Conservation (phyloP, 805 yeast species). For the Cyberlindnera mississippiensis region DNA sequence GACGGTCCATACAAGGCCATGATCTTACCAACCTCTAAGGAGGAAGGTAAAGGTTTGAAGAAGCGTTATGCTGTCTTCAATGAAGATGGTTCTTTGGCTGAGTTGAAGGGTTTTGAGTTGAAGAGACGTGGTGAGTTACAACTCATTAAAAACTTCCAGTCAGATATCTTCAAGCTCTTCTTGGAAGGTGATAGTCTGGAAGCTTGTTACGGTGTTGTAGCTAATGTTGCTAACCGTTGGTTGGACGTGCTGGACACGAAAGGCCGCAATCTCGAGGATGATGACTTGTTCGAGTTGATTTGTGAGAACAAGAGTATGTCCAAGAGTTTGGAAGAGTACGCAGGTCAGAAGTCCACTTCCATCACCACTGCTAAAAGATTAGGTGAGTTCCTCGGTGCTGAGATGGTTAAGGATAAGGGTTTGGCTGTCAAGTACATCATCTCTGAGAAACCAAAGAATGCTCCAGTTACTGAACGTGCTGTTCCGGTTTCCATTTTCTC, state of each 20-base stretch:
- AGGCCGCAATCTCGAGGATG: slow-evolving; percentile 86
- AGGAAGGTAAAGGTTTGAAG: slow-evolving; percentile 94
- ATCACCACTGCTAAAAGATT: slow-evolving; percentile 92
- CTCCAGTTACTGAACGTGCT: slow-evolving; percentile 95
- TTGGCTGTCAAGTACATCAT: slow-evolving; percentile 92
- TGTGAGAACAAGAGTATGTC: slow-evolving; percentile 97
- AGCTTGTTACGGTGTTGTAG: slow-evolving; percentile 83
- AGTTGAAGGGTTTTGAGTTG: slow-evolving; percentile 92
- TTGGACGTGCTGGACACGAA: slow-evolving; percentile 85
- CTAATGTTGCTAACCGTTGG: slow-evolving; percentile 93
- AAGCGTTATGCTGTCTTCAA: slow-evolving; percentile 97
- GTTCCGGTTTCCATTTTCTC: slow-evolving; percentile 95
- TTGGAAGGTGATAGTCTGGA: slow-evolving; percentile 79
- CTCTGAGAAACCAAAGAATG: slow-evolving; percentile 72
- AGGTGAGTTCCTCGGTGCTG: slow-evolving; percentile 93
- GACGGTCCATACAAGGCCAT: slow-evolving; percentile 98
- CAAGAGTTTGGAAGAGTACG: slow-evolving; percentile 85
- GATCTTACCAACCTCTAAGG: slow-evolving; percentile 95
- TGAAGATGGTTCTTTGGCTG: slow-evolving; percentile 90
- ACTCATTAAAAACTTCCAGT: slow-evolving; percentile 89
- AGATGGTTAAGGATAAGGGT: slow-evolving; percentile 95
- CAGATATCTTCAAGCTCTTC: slow-evolving; percentile 88
- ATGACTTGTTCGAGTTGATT: slow-evolving; percentile 89
- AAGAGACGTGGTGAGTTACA: slow-evolving; percentile 96
- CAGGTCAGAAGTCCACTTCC: slow-evolving; percentile 85